Evolutionary conservation across 139 green algal genomes (phyloP).

Genomic region (Marvania coccoides): DNA sequence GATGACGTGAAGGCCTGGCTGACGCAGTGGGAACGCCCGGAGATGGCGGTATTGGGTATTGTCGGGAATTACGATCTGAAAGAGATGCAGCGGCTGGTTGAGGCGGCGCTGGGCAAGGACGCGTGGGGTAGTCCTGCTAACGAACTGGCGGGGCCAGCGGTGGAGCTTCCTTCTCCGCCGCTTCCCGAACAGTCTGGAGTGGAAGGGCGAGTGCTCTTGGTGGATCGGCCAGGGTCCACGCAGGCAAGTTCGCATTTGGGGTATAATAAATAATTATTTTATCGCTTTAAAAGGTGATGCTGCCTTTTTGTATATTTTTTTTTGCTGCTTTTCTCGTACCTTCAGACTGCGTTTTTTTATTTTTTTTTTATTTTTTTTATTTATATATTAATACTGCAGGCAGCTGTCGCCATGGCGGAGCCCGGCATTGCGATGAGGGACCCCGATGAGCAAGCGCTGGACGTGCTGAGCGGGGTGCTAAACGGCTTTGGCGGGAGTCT

Average conservation of each 20-base stretch:
- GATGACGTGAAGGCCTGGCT: slow-evolving; percentile 29
- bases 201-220: slow-evolving; percentile 35
- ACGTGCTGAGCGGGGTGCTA: slow-evolving; percentile 53
- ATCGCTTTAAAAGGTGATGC: too few relatives aligned
- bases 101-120: slow-evolving; percentile 8
- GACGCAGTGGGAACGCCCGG: slow-evolving; percentile 43
- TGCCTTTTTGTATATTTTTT: too few relatives aligned
- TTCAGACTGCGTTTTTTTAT: too few relatives aligned
- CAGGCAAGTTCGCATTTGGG: not conserved
- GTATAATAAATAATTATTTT: too few relatives aligned
- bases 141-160: too few relatives aligned
- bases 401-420: slow-evolving; percentile 48
- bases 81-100: slow-evolving; percentile 36
- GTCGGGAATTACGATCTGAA: slow-evolving; percentile 54
- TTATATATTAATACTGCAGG: too few relatives aligned
- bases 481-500: slow-evolving; percentile 75
- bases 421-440: slow-evolving; percentile 52
- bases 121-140: slow-evolving; percentile 25
- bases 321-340: too few relatives aligned
- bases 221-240: slow-evolving; percentile 33
- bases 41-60: slow-evolving; percentile 60
- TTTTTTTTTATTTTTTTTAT: too few relatives aligned
- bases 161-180: slow-evolving; percentile 21
- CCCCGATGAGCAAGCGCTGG: slow-evolving; percentile 49
- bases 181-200: slow-evolving; percentile 17